Base-by-base conservation (phyloP, 305 asterid genomes). In the Fraxinus greggii region DNA sequence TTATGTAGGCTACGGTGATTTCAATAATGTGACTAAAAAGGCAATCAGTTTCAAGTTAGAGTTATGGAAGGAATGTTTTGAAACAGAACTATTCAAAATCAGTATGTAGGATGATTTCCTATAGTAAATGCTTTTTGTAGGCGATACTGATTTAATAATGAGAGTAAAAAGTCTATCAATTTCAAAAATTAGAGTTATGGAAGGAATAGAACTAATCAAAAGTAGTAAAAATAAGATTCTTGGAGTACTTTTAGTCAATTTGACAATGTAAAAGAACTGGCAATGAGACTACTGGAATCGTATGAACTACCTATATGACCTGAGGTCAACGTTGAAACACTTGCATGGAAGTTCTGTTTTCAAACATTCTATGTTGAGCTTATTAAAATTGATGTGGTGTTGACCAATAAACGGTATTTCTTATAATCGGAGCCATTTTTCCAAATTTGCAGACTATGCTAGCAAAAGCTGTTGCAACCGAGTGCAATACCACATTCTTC, bases 391-490 rank as follows among this genome's bases (percentile, higher is more conserved):
- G 81, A 76, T 21, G 12, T 65, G 7, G 76, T 29, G 17, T 72
- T 15, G 76, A 73, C 77, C 10, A 28, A 59, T 36, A 40, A 31
- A 38, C 59, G 74, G 42, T 42, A 79, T 78, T 77, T 73, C 70
- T 72, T 38, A 45, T 51, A 32, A 54, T 32, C 5, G 21, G 38
- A 69, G 35, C 75, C 3, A 13, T 15, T 45, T 84, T 75, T 73
- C 78, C 75, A 72, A 83, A 31, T 59, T 81, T 86, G 86, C 93
- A 95, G 99, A 95, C 99, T 72, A 94, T 95, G 97, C 93, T 95
- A 83, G 99, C 98, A 76, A 95, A 95, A 87, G 97, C 97, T 89
- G 98, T 95, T 81, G 99, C 99, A 77, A 94, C 99, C 21, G 98
- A 94, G 90, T 95, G 98, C 93, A 94, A 95, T 2, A 95, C 97